Percentiles rank a stretch among this genome's conserved stretches.
phyloP scores from a whole-genome alignment of 768 basidiomycete genomes.

The Mycena sanguinolenta region DNA sequence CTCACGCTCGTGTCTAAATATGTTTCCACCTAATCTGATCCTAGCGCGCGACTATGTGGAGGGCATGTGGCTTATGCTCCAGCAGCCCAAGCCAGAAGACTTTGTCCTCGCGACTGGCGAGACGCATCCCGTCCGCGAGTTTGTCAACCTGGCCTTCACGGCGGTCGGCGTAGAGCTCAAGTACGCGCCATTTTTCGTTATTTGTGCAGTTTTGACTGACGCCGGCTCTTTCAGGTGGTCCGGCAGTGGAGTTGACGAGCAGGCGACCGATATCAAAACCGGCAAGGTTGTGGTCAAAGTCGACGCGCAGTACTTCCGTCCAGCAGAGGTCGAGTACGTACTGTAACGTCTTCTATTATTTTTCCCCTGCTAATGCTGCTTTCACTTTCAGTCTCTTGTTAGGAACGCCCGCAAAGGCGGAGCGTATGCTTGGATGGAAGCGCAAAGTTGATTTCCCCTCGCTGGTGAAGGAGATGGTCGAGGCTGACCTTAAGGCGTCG shows the following conservation, averaged over 20 bases:
- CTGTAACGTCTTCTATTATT: conserved; percentile 10
- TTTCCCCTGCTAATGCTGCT: conserved; percentile 24
- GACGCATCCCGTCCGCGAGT: conserved; percentile 95
- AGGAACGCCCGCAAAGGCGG: conserved; percentile 93
- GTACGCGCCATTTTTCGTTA: conserved; percentile 53
- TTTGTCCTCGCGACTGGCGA: conserved; percentile 97
- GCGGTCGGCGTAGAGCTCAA: conserved; percentile 75
- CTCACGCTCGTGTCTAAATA: not conserved
- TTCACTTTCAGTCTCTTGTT: conserved; percentile 76
- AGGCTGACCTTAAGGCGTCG: conserved; percentile 81
- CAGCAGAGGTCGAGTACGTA: conserved; percentile 93
- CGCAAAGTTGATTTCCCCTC: conserved; percentile 85
- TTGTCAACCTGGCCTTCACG: conserved; percentile 88
- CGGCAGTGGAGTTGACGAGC: conserved; percentile 80
- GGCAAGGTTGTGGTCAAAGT: conserved; percentile 84
- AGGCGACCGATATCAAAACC: conserved; percentile 79
- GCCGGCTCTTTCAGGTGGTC: conserved; percentile 70
- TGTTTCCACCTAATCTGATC: not conserved
- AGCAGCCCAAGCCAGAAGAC: conserved; percentile 86
- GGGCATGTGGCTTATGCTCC: conserved; percentile 98
- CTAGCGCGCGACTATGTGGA: conserved; percentile 92
- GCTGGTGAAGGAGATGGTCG: conserved; percentile 94
- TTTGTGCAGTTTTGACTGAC: conserved; percentile 11
- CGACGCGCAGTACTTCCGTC: conserved; percentile 93
- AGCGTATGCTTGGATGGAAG: conserved; percentile 91